Base-by-base conservation (phyloP, 352 stramenopile genomes). In the Aphanomyces stellatus region DNA sequence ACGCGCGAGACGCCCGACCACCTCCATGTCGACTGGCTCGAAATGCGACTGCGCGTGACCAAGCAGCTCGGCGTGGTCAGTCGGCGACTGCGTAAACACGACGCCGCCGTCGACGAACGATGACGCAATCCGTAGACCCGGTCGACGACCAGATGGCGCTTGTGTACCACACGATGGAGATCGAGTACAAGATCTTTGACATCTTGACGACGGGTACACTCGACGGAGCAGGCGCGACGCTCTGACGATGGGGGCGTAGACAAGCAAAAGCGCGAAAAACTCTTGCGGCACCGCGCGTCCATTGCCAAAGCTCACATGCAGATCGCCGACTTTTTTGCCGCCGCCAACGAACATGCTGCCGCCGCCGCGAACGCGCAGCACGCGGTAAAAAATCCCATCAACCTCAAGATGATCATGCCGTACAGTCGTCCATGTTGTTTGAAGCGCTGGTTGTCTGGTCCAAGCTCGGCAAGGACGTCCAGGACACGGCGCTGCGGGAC, bases 101-200 rank as follows among this genome's bases (percentile, higher is more conserved):
- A 19, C 10, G 46, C 24, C 17, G 24, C 46, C 1, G 22, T 57
- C 30, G 30, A 22, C 46, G 2, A 22, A 7, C 30, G 8, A 37
- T 27, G 0, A 57, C 30, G 49, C 22, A 15, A 40, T 35, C 25
- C 13, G 42, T 57, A 67, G 60, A 67, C 10, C 40, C 30, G 13
- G 6, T 43, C 41, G 48, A 67, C 17, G 60, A 67, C 3, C 25
- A 25, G 7, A 33, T 67, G 31, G n/a, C n/a, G n/a, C 41, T 34
- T 28, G n/a, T 67, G 17, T 67, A 67, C 60, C 25, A 67, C 4
- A 30, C 30, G 2, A 40, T 67, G 13, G 60, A 55, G 15, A 22
- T 59, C 33, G 28, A 67, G 5, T 67, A 67, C 33, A 40, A 19
- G 27, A 15, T 67, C 17, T 59, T 67, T n/a, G 49, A 67, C n/a